phyloP scores from a whole-genome alignment of 345 rosid species.

The Gossypium thurberi region DNA sequence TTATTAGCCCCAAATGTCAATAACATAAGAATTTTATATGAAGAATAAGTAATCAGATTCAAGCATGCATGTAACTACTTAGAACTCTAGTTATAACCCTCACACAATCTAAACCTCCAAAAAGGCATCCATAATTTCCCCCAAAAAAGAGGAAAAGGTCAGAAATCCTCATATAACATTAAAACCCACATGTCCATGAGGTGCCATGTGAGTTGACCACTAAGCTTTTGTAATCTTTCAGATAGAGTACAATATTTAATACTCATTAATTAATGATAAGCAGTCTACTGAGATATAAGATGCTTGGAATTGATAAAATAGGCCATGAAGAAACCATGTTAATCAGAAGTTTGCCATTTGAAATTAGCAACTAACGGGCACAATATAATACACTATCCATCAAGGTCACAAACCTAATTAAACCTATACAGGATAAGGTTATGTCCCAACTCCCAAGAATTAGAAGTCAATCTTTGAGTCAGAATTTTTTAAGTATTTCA shows the following conservation, averaged over 20 bases:
- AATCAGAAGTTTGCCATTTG: not conserved
- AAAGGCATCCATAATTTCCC: constrained; percentile 11
- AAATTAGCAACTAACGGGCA: not conserved
- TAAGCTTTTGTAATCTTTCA: not conserved
- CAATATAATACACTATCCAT: not conserved
- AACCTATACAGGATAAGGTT: not conserved
- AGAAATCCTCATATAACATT: not conserved
- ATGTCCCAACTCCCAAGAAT: not conserved
- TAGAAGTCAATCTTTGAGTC: not conserved
- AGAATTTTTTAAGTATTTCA: not conserved
- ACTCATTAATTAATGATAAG: not conserved
- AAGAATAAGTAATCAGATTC: constrained; percentile 7
- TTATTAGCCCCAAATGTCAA: not conserved
- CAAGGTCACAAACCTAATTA: not conserved
- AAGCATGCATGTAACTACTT: constrained; percentile 4
- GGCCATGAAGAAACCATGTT: not conserved
- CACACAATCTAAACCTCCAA: not conserved
- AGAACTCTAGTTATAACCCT: not conserved
- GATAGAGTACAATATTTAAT: not conserved
- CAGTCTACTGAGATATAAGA: not conserved
- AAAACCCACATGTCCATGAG: not conserved
- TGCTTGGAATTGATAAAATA: not conserved
- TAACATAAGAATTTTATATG: not conserved
- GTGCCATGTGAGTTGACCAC: not conserved
- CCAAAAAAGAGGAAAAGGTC: not conserved